phyloP scores from a whole-genome alignment of 371 early-diverging fungal species.

The Choanephora cucurbitarum region DNA sequence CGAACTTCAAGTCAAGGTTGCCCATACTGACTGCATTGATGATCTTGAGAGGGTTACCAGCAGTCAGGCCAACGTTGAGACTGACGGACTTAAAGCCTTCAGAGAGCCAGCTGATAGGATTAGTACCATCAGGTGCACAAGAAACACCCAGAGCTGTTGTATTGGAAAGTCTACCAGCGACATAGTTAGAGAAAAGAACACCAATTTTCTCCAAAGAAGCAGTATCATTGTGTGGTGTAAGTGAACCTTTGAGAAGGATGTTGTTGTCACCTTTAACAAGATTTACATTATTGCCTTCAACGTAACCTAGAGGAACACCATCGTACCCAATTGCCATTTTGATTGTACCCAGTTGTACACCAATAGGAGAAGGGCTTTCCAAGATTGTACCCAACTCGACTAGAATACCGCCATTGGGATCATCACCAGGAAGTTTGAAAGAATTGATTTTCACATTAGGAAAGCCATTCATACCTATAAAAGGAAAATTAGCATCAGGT shows the following conservation, averaged over 20 bases:
- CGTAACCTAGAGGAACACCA: constrained; percentile 54
- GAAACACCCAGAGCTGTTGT: constrained; percentile 61
- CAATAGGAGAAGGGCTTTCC: constrained; percentile 62
- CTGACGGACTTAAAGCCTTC: constrained; percentile 56
- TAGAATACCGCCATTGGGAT: constrained; percentile 58
- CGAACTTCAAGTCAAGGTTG: constrained; percentile 55
- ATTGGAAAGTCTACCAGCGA: constrained; percentile 50
- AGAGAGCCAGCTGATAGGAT: constrained; percentile 62
- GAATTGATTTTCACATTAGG: constrained; percentile 54
- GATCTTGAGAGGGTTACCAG: constrained; percentile 45
- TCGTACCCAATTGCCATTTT: constrained; percentile 54
- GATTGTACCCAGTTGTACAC: constrained; percentile 60
- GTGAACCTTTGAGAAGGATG: constrained; percentile 55
- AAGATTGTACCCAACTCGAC: constrained; percentile 57
- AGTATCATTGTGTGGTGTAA: constrained; percentile 54
- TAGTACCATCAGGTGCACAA: constrained; percentile 58
- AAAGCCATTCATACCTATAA: constrained; percentile 59
- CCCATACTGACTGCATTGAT: constrained; percentile 59
- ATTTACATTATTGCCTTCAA: constrained; percentile 48
- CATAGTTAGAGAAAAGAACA: constrained; percentile 56
- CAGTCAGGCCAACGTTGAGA: constrained; percentile 53
- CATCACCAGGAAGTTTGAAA: constrained; percentile 62
- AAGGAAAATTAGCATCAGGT: constrained; percentile 6
- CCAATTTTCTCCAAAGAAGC: constrained; percentile 49
- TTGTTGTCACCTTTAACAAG: constrained; percentile 50